Evolutionary conservation across 2,329 filamentous ascomycete species (phyloP), one percentile per base, ranked within the genome.

Genomic region (Fusarium temperatum): DNA sequence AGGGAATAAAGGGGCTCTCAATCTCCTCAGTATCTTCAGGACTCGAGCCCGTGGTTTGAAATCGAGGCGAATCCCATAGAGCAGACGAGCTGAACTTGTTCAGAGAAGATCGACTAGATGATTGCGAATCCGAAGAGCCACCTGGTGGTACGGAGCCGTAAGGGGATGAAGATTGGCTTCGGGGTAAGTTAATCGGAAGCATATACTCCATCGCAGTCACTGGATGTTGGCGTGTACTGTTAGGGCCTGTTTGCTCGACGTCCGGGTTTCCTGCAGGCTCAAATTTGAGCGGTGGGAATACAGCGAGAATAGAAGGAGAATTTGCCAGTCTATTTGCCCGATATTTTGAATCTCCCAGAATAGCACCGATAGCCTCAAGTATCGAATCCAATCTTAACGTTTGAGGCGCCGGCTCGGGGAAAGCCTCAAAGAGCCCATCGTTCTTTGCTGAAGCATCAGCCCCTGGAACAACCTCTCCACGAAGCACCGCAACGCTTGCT

Each of bases 311-410:
- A 1, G 90, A 88, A 4, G 92, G 92, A 2, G 92, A 92, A 67
- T 89, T 91, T 48, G 92, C 83, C 55, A 94, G 87, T 76, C 94
- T 89, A 73, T 92, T 92, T 15, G 94, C 91, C 62, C 94, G 90
- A 81, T 92, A 93, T 75, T 91, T 92, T 2, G 96, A 98, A 77
- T 94, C 90, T 69, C 91, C 89, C 56, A 98, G 89, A 54, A 98
- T 92, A 51, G 91, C 88, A 26, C 91, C 88, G 57, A 97, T 89
- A 0, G 95, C 94, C 70, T 94, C 92, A 12, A 98, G 84, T 24
- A 98, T 89, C 15, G 90, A 90, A 4, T 90, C 87, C 44, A 97
- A 83, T 68, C 88, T 89, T 32, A 89, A 85, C 22, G 84, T 85
- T 20, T 86, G 83, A 5, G 89, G 87, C 13, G 93, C 89, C 30